phyloP scores from a whole-genome alignment of 2,329 filamentous ascomycete genomes.

The Venturia carpophila region DNA sequence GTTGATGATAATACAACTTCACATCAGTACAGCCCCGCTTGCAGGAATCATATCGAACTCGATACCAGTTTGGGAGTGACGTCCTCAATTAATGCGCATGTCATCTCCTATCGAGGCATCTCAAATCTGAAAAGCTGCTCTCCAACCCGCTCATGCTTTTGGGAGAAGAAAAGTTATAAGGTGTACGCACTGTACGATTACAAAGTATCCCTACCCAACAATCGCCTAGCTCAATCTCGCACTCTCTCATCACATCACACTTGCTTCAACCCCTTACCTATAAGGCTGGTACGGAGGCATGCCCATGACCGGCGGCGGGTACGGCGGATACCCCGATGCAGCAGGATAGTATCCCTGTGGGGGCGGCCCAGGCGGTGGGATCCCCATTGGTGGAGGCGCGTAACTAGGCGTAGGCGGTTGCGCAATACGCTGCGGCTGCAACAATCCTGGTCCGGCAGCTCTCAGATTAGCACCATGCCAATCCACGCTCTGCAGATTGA shows the following conservation, averaged over 20 bases:
- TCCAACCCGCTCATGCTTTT: constrained; percentile 1
- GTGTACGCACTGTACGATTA: not conserved
- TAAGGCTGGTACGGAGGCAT: not conserved
- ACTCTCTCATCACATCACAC: not conserved
- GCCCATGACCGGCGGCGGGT: not conserved
- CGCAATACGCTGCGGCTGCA: constrained; percentile 4
- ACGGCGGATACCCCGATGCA: not conserved
- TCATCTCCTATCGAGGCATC: not conserved
- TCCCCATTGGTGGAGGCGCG: not conserved
- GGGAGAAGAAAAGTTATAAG: not conserved
- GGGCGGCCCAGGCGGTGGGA: not conserved
- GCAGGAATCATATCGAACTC: not conserved
- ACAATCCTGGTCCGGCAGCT: constrained; percentile 14
- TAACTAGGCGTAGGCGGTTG: constrained; percentile 2
- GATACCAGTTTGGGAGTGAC: not conserved
- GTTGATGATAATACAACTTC: no score
- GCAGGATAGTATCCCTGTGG: constrained; percentile 1
- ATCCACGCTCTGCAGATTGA: constrained; percentile 11
- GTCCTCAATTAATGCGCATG: not conserved
- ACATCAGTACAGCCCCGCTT: no score
- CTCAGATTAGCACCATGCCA: constrained; percentile 13
- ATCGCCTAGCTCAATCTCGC: not conserved
- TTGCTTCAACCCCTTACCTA: not conserved
- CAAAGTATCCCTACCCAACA: not conserved
- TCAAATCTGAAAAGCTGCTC: not conserved